phyloP scores from a whole-genome alignment of 345 rosid genomes.

The Rubroshorea leprosula region DNA sequence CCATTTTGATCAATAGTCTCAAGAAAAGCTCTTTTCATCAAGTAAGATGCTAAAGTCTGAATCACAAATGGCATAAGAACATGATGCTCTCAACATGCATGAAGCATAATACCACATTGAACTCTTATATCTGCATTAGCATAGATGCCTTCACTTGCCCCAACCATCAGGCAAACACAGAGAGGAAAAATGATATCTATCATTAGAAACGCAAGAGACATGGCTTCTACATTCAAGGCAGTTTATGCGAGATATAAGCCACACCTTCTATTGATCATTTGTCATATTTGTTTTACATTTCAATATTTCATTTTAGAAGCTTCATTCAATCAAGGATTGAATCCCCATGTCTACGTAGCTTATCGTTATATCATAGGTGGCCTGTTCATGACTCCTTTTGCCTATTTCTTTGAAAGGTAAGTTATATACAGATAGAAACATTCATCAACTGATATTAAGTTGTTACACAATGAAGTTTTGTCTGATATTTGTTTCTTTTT shows the following conservation, averaged over 20 bases:
- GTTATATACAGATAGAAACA: too few relatives aligned
- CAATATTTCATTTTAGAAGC: constrained; percentile 59
- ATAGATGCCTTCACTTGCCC: too few relatives aligned
- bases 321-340: constrained; percentile 62
- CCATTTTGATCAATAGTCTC: too few relatives aligned
- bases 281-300: constrained; percentile 41
- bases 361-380: constrained; percentile 47
- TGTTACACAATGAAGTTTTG: too few relatives aligned
- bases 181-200: too few relatives aligned
- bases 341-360: constrained; percentile 61
- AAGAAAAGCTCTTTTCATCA: too few relatives aligned
- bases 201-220: background rate
- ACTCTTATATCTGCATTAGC: too few relatives aligned
- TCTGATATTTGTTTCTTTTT: background rate
- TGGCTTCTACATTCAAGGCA: constrained; percentile 7
- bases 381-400: constrained; percentile 45
- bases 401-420: constrained; percentile 51
- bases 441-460: too few relatives aligned
- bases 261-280: constrained; percentile 36
- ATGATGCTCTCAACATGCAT: background rate
- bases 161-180: too few relatives aligned
- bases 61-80: background rate
- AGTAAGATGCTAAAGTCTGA: background rate
- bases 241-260: constrained; percentile 6
- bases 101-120: too few relatives aligned